Conservation (phyloP, 306 rosid genomes). For the Datisca glomerata region DNA sequence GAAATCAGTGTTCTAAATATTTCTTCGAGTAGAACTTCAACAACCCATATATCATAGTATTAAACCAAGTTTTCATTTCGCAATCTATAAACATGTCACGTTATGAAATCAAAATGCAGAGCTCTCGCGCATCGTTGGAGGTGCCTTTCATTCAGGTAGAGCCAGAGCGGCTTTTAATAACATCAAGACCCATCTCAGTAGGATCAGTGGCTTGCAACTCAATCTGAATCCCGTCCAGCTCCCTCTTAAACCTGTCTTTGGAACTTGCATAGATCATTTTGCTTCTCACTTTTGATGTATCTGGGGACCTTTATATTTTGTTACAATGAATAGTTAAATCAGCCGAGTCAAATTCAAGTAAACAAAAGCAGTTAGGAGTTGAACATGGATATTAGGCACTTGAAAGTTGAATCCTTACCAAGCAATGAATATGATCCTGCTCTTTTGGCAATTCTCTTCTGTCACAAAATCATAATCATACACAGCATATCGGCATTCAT, state of each 20-base stretch:
- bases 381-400: background rate
- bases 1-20: background rate
- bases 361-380: background rate
- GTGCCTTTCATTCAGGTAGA: background rate
- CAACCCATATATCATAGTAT: constrained; percentile 6
- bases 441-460: constrained; percentile 37
- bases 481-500: constrained; percentile 47
- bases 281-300: too few species aligned
- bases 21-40: constrained; percentile 2
- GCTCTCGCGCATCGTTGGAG: background rate
- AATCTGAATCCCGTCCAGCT: constrained; percentile 12
- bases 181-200: constrained; percentile 13
- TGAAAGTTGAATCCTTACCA: constrained; percentile 15
- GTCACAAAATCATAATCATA: constrained; percentile 39
- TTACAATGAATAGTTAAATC: background rate
- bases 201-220: constrained; percentile 15
- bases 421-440: constrained; percentile 43
- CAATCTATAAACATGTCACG: constrained; percentile 8
- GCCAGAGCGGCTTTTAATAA: constrained; percentile 10
- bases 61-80: constrained; percentile 3
- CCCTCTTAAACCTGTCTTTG: too few species aligned
- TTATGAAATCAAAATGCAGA: background rate
- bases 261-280: too few species aligned
- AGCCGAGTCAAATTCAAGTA: background rate
- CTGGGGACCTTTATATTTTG: constrained; percentile 3